A percentile compares a stretch with the other conserved stretches of the same genome.
Conservation (phyloP, 1,139 yeast species). For the Magnusiomyces suaveolens region DNA sequence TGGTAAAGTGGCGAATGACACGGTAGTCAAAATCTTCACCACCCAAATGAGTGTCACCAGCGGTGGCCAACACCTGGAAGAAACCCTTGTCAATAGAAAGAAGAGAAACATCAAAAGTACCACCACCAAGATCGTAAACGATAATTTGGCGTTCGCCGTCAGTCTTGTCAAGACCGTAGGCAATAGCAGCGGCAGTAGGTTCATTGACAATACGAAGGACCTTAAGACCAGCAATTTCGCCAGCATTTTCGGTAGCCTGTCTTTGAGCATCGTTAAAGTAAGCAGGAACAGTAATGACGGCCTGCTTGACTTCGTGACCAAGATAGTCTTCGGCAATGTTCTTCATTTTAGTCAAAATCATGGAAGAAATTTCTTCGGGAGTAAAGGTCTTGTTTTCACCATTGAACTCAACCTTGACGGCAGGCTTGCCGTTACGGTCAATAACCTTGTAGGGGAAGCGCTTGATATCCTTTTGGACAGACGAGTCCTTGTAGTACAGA, state of each 20-base stretch:
- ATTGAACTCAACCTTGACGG: too few species aligned
- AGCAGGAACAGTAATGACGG: conserved; percentile 95
- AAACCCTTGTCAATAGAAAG: conserved; percentile 88
- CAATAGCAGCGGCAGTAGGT: conserved; percentile 98
- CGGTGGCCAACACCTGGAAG: conserved; percentile 88
- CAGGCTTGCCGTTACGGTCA: conserved; percentile 69
- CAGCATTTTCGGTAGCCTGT: conserved; percentile 98
- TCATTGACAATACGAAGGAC: conserved; percentile 93
- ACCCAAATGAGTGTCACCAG: conserved; percentile 99
- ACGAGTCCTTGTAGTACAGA: conserved; percentile 60
- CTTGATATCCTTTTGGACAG: conserved; percentile 74
- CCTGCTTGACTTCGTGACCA: conserved; percentile 83
- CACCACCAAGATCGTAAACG: conserved; percentile 94
- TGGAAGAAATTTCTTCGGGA: too few species aligned
- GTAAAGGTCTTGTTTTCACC: too few species aligned
- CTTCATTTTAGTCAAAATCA: too few species aligned
- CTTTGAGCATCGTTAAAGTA: conserved; percentile 97
- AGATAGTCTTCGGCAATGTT: conserved; percentile 86
- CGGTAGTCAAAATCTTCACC: conserved; percentile 66
- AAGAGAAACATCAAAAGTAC: conserved; percentile 87
- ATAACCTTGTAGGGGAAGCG: conserved; percentile 66
- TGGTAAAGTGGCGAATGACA: conserved; percentile 75
- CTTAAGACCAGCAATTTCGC: conserved; percentile 90
- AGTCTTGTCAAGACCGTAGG: conserved; percentile 88
- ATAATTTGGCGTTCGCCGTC: conserved; percentile 83